Conservation (phyloP, 1,139 yeast species). For the Spathaspora sp. region DNA sequence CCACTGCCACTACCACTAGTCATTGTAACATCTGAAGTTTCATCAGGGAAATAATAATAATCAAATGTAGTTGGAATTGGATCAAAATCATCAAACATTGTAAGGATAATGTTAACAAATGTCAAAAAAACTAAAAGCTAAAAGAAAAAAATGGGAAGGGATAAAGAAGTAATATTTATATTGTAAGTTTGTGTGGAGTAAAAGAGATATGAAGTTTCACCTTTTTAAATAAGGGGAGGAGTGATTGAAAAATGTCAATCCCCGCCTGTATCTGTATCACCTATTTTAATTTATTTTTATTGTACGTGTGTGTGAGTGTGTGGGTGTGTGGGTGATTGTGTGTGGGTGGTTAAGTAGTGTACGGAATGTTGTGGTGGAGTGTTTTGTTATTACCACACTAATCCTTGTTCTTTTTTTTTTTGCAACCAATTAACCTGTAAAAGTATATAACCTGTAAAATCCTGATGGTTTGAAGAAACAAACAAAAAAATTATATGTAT, state of each 20-base stretch:
- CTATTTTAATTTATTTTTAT: not conserved
- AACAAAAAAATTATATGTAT: too few relatives aligned
- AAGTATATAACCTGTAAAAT: not conserved
- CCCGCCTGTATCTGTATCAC: not conserved
- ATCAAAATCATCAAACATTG: slow-evolving; percentile 6
- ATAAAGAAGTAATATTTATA: not conserved
- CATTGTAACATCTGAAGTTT: not conserved
- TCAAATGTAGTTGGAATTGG: slow-evolving; percentile 4
- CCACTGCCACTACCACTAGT: not conserved
- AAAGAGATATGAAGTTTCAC: not conserved
- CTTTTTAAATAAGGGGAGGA: not conserved
- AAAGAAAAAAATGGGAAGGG: not conserved
- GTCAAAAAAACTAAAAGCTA: not conserved
- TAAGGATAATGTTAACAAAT: not conserved
- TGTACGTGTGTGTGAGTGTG: not conserved
- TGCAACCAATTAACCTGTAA: slow-evolving; percentile 8
- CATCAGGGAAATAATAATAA: not conserved
- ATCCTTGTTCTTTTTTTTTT: not conserved
- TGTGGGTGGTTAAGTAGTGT: slow-evolving; percentile 1
- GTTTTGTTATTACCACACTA: not conserved
- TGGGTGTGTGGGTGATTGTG: not conserved
- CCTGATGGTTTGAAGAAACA: too few relatives aligned
- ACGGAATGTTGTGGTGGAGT: not conserved
- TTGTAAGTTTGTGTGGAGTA: not conserved
- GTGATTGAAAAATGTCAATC: not conserved